A percentile compares a stretch with the other conserved stretches of the same genome.
phyloP scores from a whole-genome alignment of 2,329 filamentous ascomycete species.

The Periconia digitata region DNA sequence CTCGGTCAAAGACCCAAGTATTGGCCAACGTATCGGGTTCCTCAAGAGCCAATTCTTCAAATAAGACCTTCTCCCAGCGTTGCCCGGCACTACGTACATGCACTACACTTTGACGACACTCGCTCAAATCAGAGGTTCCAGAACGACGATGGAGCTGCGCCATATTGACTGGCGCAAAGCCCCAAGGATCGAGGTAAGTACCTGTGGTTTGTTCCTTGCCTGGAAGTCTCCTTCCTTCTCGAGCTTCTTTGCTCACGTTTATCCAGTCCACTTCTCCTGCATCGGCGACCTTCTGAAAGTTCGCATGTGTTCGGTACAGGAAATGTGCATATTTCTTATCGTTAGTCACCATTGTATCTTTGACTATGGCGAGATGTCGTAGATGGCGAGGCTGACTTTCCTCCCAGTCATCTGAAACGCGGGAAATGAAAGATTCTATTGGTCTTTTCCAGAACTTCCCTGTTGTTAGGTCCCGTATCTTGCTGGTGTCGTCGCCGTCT shows the following conservation, averaged over 20 bases:
- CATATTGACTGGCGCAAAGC: constrained; percentile 22
- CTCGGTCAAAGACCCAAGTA: background rate
- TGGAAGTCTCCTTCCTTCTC: constrained; percentile 14
- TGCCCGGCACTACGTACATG: constrained; percentile 18
- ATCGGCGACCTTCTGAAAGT: constrained; percentile 57
- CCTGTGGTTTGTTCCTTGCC: constrained; percentile 9
- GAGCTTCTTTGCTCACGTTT: constrained; percentile 46
- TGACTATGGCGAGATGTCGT: constrained; percentile 58
- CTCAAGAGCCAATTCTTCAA: background rate
- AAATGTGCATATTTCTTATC: constrained; percentile 52
- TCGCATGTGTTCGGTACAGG: constrained; percentile 56
- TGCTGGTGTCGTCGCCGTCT: constrained; percentile 53
- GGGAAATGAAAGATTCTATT: constrained; percentile 54
- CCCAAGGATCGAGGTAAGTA: constrained; percentile 29
- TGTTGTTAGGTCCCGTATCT: constrained; percentile 42
- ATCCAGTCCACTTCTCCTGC: constrained; percentile 55
- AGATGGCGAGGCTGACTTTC: constrained; percentile 60
- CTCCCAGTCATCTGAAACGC: constrained; percentile 59
- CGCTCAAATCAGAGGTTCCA: constrained; percentile 29
- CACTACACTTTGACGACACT: constrained; percentile 24
- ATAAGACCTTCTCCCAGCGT: constrained; percentile 26
- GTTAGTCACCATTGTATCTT: constrained; percentile 53
- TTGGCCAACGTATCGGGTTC: background rate
- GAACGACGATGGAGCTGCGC: constrained; percentile 22
- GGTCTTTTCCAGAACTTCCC: constrained; percentile 58